Evolutionary conservation across 495 filamentous ascomycete species (phyloP).

Genomic region (Durotheca rogersii): DNA sequence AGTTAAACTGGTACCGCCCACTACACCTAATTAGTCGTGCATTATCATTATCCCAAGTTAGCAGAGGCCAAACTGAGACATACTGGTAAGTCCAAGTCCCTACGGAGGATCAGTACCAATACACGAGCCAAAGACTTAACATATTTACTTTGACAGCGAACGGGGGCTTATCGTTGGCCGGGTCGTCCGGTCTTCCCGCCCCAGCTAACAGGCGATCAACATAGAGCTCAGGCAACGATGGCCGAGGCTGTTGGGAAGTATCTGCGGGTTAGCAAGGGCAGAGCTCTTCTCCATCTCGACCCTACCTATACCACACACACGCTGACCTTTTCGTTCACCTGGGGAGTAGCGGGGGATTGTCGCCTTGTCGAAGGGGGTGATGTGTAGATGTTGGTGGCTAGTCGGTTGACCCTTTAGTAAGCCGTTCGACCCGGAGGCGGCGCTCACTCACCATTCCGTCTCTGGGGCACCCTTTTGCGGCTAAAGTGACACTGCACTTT

Average conservation of each 20-base stretch:
- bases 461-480: slow-evolving; percentile 21
- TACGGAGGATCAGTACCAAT: too few species aligned
- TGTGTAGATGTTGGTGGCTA: slow-evolving; percentile 11
- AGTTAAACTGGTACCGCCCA: slow-evolving; percentile 35
- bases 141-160: slow-evolving; percentile 28
- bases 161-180: slow-evolving; percentile 11
- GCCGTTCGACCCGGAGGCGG: neutral
- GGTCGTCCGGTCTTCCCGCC: slow-evolving; percentile 11
- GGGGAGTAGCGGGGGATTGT: neutral
- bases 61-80: neutral
- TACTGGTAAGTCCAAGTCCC: slow-evolving; percentile 15
- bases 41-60: neutral
- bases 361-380: slow-evolving; percentile 2
- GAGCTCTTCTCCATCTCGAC: neutral
- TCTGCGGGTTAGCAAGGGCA: neutral
- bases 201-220: slow-evolving; percentile 27
- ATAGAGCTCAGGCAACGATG: slow-evolving; percentile 23
- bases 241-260: slow-evolving; percentile 1
- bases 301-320: too few species aligned
- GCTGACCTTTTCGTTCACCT: slow-evolving; percentile 3
- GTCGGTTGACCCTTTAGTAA: neutral
- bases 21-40: slow-evolving; percentile 12
- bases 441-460: slow-evolving; percentile 11
- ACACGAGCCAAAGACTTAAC: too few species aligned
- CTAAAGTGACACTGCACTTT: slow-evolving; percentile 32